Base-by-base conservation (phyloP, 2,329 filamentous ascomycete species). In the Fusarium falciforme region DNA sequence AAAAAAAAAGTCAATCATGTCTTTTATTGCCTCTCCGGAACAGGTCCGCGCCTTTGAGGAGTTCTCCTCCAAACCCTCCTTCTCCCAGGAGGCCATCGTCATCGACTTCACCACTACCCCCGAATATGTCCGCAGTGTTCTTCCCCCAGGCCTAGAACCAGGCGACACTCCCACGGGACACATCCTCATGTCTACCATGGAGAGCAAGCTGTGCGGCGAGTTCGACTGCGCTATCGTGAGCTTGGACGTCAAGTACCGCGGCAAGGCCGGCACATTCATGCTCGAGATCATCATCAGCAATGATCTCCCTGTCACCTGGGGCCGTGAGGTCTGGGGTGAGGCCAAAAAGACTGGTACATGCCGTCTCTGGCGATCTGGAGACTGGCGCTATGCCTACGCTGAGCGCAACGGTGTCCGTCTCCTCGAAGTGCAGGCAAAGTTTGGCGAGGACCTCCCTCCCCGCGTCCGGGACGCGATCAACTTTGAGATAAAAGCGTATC, bases 401-500 rank as follows among this genome's bases (percentile, higher is more conserved):
- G 66, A 61, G 17, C 33, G 66, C 4, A 22, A 58, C 6, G 66
- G 66, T 6, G 55, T 65, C 16, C 54, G 42, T 22, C 35, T 64
- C 7, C 61, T 68, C 9, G 61, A 68, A 36, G 14, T 68, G 1
- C 42, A 68, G 47, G 66, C 36, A n/a, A 36, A 61, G 10, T 64
- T 68, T 38, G 52, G 49, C 14, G 55, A 65, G 16, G 52, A 61
- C 8, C 44, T 55, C 7, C 20, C 40, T 17, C 17, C 42, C 36
- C 22, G 33, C 5, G n/a, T 17, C 2, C 27, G 29, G 20, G 14
- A 47, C 9, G 10, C 17, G 10, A 25, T 47, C 38, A 27, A 60
- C n/a, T 61, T 60, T 7, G 66, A 68, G 61, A 57, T 60, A 11
- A 68, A 68, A 29, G 61, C 61, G 8, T 64, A 55, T 9, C 61